Conservation (phyloP, 805 yeast genomes). For the Tetrapisispora namnaoensis region DNA sequence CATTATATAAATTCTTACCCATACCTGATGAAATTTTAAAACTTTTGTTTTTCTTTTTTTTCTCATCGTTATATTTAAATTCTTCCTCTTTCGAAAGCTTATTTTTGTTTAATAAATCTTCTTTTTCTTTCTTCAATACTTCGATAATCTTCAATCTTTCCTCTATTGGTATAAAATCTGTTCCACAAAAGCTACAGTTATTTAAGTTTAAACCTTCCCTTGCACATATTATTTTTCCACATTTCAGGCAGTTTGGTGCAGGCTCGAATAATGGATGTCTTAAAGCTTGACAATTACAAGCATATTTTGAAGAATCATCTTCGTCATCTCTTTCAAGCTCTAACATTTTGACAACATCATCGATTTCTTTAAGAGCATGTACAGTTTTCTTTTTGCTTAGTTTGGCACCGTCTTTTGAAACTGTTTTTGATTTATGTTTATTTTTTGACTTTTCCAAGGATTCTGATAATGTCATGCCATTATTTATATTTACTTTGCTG, state of each 20-base stretch:
- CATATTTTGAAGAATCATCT: conserved; percentile 18
- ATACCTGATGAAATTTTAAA: conserved; percentile 51
- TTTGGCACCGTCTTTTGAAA: not conserved
- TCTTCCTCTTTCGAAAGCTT: conserved; percentile 11
- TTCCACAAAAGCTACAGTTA: conserved; percentile 78
- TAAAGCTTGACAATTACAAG: conserved; percentile 78
- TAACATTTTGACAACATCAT: conserved; percentile 46
- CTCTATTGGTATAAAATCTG: conserved; percentile 48
- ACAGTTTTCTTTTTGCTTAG: conserved; percentile 27
- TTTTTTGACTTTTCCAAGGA: not conserved
- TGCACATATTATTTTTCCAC: conserved; percentile 88
- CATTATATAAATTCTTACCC: conserved; percentile 54
- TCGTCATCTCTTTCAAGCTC: conserved; percentile 31
- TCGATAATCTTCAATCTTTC: conserved; percentile 52
- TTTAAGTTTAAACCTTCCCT: conserved; percentile 70
- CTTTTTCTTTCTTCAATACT: conserved; percentile 45
- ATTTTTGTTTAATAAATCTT: conserved; percentile 27
- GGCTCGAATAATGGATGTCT: conserved; percentile 80
- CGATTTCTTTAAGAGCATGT: conserved; percentile 54
- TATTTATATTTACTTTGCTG: not conserved
- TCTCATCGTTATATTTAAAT: conserved; percentile 14
- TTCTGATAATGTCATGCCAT: conserved; percentile 2
- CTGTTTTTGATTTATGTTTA: not conserved
- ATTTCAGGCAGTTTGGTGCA: conserved; percentile 87
- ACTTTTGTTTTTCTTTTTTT: conserved; percentile 29